phyloP scores from a whole-genome alignment of 345 rosid genomes.

The Adansonia digitata region DNA sequence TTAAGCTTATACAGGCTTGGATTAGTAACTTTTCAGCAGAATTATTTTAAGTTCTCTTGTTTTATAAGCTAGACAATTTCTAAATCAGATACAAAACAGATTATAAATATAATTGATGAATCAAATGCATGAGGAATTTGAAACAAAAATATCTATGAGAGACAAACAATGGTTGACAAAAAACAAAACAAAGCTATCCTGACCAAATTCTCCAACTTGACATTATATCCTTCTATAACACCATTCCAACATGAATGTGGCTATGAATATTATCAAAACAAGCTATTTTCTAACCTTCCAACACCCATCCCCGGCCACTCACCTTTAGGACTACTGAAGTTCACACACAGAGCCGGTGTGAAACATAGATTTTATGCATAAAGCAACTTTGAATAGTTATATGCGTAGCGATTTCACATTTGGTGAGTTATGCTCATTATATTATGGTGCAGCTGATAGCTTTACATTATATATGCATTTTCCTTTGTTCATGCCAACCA shows the following conservation, averaged over 20 bases:
- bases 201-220: background rate
- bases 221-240: background rate
- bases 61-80: background rate
- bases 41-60: background rate
- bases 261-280: background rate
- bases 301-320: too few relatives aligned
- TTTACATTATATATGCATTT: background rate
- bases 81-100: background rate
- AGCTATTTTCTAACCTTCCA: background rate
- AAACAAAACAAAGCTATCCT: background rate
- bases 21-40: background rate
- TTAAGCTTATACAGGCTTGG: background rate
- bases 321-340: background rate
- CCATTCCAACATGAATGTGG: background rate
- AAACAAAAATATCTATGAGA: background rate
- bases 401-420: background rate
- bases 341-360: too few relatives aligned
- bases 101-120: background rate
- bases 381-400: background rate
- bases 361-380: background rate
- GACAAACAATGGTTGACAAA: background rate
- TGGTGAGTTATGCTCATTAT: background rate
- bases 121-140: background rate
- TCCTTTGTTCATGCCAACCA: background rate
- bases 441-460: background rate